A percentile compares a stretch with the other conserved stretches of the same genome.
phyloP scores from a whole-genome alignment of 306 rosid genomes.

The Pyrus pyrifolia region DNA sequence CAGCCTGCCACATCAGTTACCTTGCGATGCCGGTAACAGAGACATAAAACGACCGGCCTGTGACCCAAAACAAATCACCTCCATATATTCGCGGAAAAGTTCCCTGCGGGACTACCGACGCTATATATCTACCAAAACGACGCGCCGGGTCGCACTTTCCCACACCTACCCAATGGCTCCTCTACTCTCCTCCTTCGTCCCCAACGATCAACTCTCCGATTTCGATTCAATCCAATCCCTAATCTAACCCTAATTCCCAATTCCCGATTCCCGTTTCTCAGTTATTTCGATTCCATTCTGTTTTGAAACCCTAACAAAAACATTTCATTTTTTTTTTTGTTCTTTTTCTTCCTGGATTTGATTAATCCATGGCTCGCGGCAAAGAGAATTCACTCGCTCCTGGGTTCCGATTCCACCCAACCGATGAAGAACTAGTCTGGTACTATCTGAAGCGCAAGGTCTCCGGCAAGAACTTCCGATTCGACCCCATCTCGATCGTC shows the following conservation, averaged over 20 bases:
- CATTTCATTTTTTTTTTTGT: background rate
- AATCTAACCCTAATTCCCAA: conserved; percentile 4
- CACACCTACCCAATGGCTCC: background rate
- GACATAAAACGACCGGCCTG: background rate
- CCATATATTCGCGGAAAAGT: background rate
- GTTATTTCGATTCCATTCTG: background rate
- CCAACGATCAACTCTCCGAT: background rate
- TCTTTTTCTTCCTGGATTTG: background rate
- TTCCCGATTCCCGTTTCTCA: background rate
- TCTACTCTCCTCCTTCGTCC: background rate
- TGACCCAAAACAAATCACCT: background rate
- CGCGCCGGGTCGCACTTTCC: background rate
- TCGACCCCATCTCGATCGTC: conserved; percentile 55
- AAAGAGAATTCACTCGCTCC: conserved; percentile 45
- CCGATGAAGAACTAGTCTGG: conserved; percentile 74
- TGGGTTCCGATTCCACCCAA: conserved; percentile 94
- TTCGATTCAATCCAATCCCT: conserved; percentile 7
- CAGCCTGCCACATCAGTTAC: background rate
- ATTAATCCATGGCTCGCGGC: conserved; percentile 26
- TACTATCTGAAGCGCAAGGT: conserved; percentile 71
- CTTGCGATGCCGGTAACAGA: background rate
- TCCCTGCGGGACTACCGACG: background rate
- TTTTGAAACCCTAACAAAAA: background rate
- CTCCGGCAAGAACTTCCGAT: conserved; percentile 33
- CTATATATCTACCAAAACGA: background rate